Evolutionary conservation across 2,329 filamentous ascomycete genomes (phyloP), one percentile per base, ranked within the genome.

Genomic region (Helotiales sp.): DNA sequence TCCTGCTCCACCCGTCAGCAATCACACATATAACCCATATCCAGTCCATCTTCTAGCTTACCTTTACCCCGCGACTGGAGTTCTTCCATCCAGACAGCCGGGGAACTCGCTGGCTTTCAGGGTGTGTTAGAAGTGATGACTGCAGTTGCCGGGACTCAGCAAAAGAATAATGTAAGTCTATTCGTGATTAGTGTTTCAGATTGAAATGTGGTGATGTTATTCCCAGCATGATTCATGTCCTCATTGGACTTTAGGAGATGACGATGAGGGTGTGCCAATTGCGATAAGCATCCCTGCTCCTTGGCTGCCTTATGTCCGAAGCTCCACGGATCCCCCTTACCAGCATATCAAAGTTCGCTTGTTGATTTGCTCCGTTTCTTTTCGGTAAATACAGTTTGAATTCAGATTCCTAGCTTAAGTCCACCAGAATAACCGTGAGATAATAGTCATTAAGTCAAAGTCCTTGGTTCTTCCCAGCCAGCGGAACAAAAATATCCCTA

Each of bases 271-370:
- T 3, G 17, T 26, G 20, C 7, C 10, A 43, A n/a, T 28, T 32
- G 28, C 17, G 58, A 47, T 61, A 61, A 32, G 26, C 17, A 61
- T 34, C 40, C 40, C 40, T 61, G 43, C 26, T 10, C n/a, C 26
- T 47, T 32, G 5, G 17, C 24, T 22, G 58, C 43, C 58, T 61
- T 61, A 34, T 50, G 58, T 50, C 58, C 58, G 58, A 61, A 22
- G n/a, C n/a, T n/a, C n/a, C n/a, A n/a, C n/a, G n/a, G n/a, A n/a
- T n/a, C n/a, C n/a, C n/a, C n/a, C n/a, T n/a, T n/a, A n/a, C n/a
- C n/a, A n/a, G n/a, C n/a, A n/a, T n/a, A n/a, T 17, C 3, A 28
- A 26, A 17, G 24, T 22, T 50, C 47, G 47, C n/a, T 22, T 34
- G 50, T 55, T 55, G 47, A 28, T 8, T n/a, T n/a, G 47, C 7